Conservation (phyloP, 2,329 filamentous ascomycete genomes). For the Alternaria arbusti region DNA sequence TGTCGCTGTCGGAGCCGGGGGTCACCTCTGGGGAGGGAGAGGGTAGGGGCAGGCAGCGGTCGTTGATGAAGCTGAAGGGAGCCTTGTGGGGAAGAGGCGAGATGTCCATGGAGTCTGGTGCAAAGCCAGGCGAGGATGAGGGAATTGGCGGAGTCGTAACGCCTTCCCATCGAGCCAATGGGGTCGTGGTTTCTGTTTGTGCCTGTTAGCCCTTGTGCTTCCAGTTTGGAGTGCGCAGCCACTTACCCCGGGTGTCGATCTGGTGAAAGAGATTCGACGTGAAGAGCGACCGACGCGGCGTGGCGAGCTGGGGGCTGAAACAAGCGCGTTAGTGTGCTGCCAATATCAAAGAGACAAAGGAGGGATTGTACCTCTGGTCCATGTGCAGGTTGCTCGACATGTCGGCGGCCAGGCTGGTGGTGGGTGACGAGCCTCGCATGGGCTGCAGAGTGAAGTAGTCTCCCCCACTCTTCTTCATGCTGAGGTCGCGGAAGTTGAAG, state of each 20-base stretch:
- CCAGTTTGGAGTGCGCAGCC: constrained; percentile 17
- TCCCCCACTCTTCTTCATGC: constrained; percentile 70
- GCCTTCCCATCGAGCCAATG: constrained; percentile 62
- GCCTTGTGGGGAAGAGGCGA: constrained; percentile 87
- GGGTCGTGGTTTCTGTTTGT: constrained; percentile 52
- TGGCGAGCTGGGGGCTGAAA: constrained; percentile 78
- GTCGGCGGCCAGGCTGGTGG: constrained; percentile 88
- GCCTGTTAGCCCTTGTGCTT: constrained; percentile 35
- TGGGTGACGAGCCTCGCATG: constrained; percentile 84
- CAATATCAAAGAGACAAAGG: constrained; percentile 31
- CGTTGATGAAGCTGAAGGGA: constrained; percentile 64
- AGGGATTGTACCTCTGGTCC: constrained; percentile 76
- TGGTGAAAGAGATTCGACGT: constrained; percentile 71
- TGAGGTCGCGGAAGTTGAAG: constrained; percentile 78
- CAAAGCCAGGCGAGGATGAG: constrained; percentile 78
- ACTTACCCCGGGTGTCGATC: constrained; percentile 66
- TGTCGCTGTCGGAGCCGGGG: constrained; percentile 53
- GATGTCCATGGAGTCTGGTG: constrained; percentile 86
- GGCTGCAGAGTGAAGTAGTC: constrained; percentile 87
- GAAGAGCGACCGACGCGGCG: constrained; percentile 84
- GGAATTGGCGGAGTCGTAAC: constrained; percentile 84
- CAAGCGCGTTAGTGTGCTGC: constrained; percentile 48
- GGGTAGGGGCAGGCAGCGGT: constrained; percentile 70
- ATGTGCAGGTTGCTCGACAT: constrained; percentile 97
- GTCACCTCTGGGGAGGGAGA: constrained; percentile 72